Base-by-base conservation (phyloP, 179 eudicot genomes). In the Beta lomatogona region DNA sequence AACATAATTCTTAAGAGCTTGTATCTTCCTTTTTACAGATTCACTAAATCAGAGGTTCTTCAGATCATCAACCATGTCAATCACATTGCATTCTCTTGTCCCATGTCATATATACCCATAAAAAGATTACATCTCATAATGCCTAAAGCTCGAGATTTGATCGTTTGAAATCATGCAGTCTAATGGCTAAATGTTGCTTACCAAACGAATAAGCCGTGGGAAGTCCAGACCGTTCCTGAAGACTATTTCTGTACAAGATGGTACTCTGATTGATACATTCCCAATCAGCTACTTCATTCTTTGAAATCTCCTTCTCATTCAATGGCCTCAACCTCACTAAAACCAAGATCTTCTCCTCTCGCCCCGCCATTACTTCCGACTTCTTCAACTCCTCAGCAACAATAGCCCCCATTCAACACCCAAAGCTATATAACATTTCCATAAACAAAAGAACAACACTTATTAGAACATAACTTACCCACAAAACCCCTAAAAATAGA, bases 301-400 rank as follows among this genome's bases (percentile, higher is more conserved):
- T 87, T 4, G 91, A 75, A 61, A 88, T 88, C 85, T 95, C 99
- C 89, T 95, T 95, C 75, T 92, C 99, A 86, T 86, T 90, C 88
- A 95, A 86, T n/a, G 98, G 99, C 87, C 99, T 92, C 81, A 93
- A 85, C 83, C 99, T 92, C 76, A 95, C 97, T 86, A 90, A 90
- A 66, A 95, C 99, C 78, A 93, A 85, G 71, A 93, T 93, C 89
- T 93, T 93, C 89, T 95, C 99, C 81, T 92, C 92, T 28, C 88
- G 80, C 1, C 88, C 91, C 72, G 82, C 87, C 82, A 87, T 91
- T 79, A 76, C 78, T 73, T 89, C 93, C 83, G 86, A 89, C 79
- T 80, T 89, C 82, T 79, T 86, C 87, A 91, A 86, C 79, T 92
- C 95, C 80, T 91, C 98, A 61, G 74, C 91, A 52, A 87, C 90